phyloP scores from a whole-genome alignment of 1,284 basidiomycete species.

The Trichosporon sp. region DNA sequence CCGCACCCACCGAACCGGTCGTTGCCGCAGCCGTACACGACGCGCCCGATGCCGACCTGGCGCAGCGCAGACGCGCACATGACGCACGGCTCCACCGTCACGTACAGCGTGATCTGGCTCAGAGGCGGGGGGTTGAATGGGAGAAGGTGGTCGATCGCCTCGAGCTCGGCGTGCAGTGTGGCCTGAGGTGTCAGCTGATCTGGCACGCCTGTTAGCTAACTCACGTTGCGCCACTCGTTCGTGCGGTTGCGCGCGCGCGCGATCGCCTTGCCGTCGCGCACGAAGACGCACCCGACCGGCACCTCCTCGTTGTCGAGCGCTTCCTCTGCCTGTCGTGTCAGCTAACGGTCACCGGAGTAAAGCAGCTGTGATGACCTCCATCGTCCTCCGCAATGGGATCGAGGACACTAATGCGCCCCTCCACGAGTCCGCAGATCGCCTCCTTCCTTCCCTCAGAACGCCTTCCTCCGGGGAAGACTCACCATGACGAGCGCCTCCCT shows the following conservation, averaged over 20 bases:
- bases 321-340: constrained; percentile 56
- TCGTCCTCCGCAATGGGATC: neutral
- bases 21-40: constrained; percentile 92
- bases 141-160: constrained; percentile 89
- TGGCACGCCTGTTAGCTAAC: constrained; percentile 23
- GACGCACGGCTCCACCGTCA: constrained; percentile 98
- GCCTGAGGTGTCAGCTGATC: constrained; percentile 59
- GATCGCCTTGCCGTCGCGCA: constrained; percentile 69
- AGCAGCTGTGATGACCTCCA: neutral
- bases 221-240: constrained; percentile 85
- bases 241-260: constrained; percentile 87
- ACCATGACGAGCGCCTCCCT: constrained; percentile 48
- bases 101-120: constrained; percentile 79
- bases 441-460: no score
- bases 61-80: constrained; percentile 97
- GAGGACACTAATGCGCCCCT: neutral
- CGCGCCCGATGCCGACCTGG: constrained; percentile 84
- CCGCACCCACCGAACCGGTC: constrained; percentile 97
- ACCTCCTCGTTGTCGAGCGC: constrained; percentile 83
- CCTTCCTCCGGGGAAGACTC: constrained; percentile 11
- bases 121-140: constrained; percentile 62
- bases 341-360: neutral
- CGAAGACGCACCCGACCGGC: constrained; percentile 95
- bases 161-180: constrained; percentile 94
- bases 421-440: neutral